Evolutionary conservation across 148 eudicot species (phyloP).

Genomic region (Camellia japonica): DNA sequence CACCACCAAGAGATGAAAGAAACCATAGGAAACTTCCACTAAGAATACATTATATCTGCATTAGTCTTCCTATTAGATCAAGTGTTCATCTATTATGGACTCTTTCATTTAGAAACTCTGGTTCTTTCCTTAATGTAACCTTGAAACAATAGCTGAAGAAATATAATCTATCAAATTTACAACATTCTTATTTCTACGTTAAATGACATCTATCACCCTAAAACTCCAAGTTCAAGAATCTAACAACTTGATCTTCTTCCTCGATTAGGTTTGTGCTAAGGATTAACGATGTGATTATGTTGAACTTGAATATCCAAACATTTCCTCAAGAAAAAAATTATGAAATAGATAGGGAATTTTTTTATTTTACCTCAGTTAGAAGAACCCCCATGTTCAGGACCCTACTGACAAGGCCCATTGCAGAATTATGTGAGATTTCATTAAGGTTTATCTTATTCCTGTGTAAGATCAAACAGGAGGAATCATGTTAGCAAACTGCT

Average conservation of each 20-base stretch:
- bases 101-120: no score
- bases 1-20: neutral
- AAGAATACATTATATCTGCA: no score
- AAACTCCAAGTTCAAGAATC: neutral
- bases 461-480: conserved; percentile 19
- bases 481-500: conserved; percentile 3
- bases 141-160: neutral
- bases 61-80: no score
- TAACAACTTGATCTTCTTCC: neutral
- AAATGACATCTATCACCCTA: neutral
- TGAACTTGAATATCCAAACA: neutral
- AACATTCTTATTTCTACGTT: neutral
- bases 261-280: neutral
- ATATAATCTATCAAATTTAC: neutral
- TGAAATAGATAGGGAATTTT: neutral
- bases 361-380: conserved; percentile 70
- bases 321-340: neutral
- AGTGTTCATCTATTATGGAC: no score
- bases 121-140: no score
- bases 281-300: neutral
- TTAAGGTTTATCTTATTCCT: conserved; percentile 92
- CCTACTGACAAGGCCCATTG: conserved; percentile 79
- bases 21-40: neutral
- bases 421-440: conserved; percentile 96
- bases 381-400: conserved; percentile 76